Conservation (phyloP, 2,329 filamentous ascomycete species). For the Fusarium camptoceras region DNA sequence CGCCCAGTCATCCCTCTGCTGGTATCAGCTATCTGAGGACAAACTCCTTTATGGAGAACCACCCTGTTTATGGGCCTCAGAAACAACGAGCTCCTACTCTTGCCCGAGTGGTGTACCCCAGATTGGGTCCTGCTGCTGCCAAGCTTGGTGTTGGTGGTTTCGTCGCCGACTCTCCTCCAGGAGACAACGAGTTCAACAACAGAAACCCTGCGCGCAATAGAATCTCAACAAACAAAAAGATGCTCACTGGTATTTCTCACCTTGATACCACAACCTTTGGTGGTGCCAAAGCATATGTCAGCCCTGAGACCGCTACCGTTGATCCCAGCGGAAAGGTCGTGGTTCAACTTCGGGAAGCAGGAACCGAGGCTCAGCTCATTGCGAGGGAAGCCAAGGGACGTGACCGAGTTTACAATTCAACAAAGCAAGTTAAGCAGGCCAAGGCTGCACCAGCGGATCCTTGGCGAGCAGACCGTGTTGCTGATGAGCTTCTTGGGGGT, state of each 20-base stretch:
- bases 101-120: slow-evolving; percentile 64
- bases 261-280: slow-evolving; percentile 63
- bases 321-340: slow-evolving; percentile 64
- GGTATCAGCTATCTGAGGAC: slow-evolving; percentile 72
- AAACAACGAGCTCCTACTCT: slow-evolving; percentile 60
- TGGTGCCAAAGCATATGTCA: slow-evolving; percentile 67
- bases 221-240: slow-evolving; percentile 37
- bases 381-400: slow-evolving; percentile 59
- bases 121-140: slow-evolving; percentile 49
- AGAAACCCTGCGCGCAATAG: slow-evolving; percentile 36
- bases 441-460: slow-evolving; percentile 22
- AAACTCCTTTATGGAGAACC: slow-evolving; percentile 66
- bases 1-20: slow-evolving; percentile 70
- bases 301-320: slow-evolving; percentile 57
- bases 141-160: slow-evolving; percentile 68
- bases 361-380: slow-evolving; percentile 56
- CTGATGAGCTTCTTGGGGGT: slow-evolving; percentile 47
- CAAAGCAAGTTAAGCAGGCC: slow-evolving; percentile 31
- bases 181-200: slow-evolving; percentile 58
- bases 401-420: slow-evolving; percentile 49
- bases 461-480: slow-evolving; percentile 42
- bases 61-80: slow-evolving; percentile 71
- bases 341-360: slow-evolving; percentile 57
- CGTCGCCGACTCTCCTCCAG: slow-evolving; percentile 57
- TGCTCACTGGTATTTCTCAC: slow-evolving; percentile 52